Base-by-base conservation (phyloP, 139 green algal species). In the Micractinium conductrix region DNA sequence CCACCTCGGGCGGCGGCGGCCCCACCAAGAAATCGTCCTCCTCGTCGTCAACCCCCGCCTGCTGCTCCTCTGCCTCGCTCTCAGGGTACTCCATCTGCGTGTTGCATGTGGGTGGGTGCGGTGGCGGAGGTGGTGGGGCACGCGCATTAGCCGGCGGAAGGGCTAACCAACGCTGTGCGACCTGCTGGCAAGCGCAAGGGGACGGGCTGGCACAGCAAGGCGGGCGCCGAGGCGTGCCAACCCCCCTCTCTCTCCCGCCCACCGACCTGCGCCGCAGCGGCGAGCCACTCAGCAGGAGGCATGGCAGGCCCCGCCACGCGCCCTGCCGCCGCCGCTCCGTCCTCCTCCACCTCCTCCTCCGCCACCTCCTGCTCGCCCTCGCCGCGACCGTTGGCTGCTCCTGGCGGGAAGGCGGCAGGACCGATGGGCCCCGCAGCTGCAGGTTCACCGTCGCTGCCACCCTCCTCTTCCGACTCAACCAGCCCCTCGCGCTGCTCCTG, bases 1-100 rank as follows among this genome's bases (percentile, higher is more conserved):
- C 60, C 62, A 94, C 55, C n/a, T 95, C 94, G 67, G 93, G 93
- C 10, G 94, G 94, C 40, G 89, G 79, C 1, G 94, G 94, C 6
- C 93, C 94, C 30, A 96, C 87, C 75, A 97, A 16, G 10, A 88
- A 48, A 17, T 88, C 89, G 21, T 84, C 89, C 19, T 84, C 88
- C n/a, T 86, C 89, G 26, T 80, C 90, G 19, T 67, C 42, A 17
- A 19, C 83, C 9, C 37, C n/a, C 33, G 38, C 37, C 35, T 50
- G 26, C 62, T 70, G 26, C 26, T 48, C 58, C 38, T 72, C 78
- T 62, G 33, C 62, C 24, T 83, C 78, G 62, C 78, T 75, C 12
- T 38, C 62, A 8, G 78, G 78, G 62, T 83, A 83, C 19, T 74
- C 42, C 78, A 83, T 83, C 62, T 74, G 78, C 21, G 60, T n/a